These are phyloP conservation scores for Microdochium bolleyi DNA, from an alignment of 2,329 filamentous ascomycete species.

Conservation along the genomic window DNA sequence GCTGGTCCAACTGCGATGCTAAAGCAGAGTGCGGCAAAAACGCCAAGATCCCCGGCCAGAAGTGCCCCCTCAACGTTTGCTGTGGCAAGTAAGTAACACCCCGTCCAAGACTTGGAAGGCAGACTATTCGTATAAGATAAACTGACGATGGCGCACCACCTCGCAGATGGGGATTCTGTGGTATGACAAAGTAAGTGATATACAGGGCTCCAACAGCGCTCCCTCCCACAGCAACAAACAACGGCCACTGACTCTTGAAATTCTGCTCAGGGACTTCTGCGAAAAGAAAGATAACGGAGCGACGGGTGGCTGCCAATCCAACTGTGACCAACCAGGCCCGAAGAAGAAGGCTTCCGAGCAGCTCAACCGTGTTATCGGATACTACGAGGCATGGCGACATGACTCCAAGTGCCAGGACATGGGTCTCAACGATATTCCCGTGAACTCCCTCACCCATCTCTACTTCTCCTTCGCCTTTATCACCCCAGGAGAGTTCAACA, in stretches of 20 bases:
- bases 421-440: slow-evolving; percentile 30
- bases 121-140: too few relatives aligned
- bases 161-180: slow-evolving; percentile 4
- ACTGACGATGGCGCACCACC: slow-evolving; percentile 6
- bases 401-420: slow-evolving; percentile 9
- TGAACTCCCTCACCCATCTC: slow-evolving; percentile 28
- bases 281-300: slow-evolving; percentile 9
- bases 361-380: slow-evolving; percentile 17
- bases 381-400: slow-evolving; percentile 20
- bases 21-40: slow-evolving; percentile 22
- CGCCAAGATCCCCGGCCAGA: slow-evolving; percentile 9
- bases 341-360: slow-evolving; percentile 5
- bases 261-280: slow-evolving; percentile 11
- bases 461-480: slow-evolving; percentile 25
- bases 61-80: slow-evolving; percentile 29
- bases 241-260: neutral
- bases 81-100: slow-evolving; percentile 10
- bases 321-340: slow-evolving; percentile 11
- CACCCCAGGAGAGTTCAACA: slow-evolving; percentile 15
- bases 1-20: slow-evolving; percentile 22
- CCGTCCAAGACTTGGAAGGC: slow-evolving; percentile 6
- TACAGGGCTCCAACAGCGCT: neutral
- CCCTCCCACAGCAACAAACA: too few relatives aligned
- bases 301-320: slow-evolving; percentile 12
- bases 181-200: slow-evolving; percentile 3